phyloP scores from a whole-genome alignment of 1,139 yeast genomes.

The Lodderomyces metapsilosis region DNA sequence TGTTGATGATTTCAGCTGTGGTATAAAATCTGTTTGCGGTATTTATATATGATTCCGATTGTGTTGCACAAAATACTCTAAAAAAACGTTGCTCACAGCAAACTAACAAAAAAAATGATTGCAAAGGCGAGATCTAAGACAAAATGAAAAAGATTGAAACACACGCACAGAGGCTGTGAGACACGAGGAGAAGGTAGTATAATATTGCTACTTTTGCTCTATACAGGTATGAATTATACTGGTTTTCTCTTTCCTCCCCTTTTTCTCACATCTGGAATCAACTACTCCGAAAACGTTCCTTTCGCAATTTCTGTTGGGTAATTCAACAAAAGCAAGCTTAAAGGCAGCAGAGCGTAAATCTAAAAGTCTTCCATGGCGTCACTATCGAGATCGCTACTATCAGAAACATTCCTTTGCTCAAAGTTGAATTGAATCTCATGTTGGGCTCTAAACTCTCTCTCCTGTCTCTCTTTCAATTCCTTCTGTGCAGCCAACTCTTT shows the following conservation, averaged over 20 bases:
- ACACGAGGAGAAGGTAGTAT: too few species aligned
- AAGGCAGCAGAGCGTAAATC: too few species aligned
- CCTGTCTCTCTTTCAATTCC: slow-evolving; percentile 21
- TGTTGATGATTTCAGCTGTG: background rate
- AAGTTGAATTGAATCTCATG: slow-evolving; percentile 33
- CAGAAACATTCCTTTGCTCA: slow-evolving; percentile 14
- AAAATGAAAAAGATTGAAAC: too few species aligned
- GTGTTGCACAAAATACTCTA: slow-evolving; percentile 1
- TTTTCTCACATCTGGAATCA: background rate
- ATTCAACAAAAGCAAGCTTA: too few species aligned
- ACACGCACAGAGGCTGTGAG: too few species aligned
- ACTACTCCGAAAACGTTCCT: background rate
- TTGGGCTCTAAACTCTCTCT: slow-evolving; percentile 17
- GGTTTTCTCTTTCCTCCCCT: too few species aligned
- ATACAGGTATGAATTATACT: too few species aligned
- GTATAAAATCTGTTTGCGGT: too few species aligned
- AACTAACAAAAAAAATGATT: background rate
- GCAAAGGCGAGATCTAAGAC: too few species aligned
- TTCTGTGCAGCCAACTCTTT: slow-evolving; percentile 23
- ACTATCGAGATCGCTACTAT: slow-evolving; percentile 16
- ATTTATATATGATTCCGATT: background rate
- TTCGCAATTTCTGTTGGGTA: background rate
- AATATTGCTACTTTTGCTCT: too few species aligned
- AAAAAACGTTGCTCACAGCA: too few species aligned
- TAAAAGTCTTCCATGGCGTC: slow-evolving; percentile 7